Evolutionary conservation across 2,329 filamentous ascomycete genomes (phyloP).

Genomic region (Daldinia eschscholtzii): DNA sequence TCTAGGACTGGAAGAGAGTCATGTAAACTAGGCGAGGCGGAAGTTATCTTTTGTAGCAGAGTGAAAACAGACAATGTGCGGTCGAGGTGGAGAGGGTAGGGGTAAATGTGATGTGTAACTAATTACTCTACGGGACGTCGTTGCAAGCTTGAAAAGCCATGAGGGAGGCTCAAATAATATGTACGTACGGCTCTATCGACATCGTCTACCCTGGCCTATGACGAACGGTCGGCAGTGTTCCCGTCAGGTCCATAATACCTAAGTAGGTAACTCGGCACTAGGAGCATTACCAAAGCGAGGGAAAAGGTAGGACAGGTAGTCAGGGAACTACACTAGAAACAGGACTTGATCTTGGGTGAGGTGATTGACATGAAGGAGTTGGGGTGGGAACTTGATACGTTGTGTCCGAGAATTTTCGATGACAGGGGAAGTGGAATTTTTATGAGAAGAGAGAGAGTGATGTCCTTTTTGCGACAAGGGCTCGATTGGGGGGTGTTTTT

Average conservation of each 20-base stretch:
- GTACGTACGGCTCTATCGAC: conserved; percentile 30
- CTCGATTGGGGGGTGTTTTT: conserved; percentile 8
- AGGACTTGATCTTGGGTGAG: conserved; percentile 38
- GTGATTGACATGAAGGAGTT: conserved; percentile 45
- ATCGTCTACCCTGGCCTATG: conserved; percentile 34
- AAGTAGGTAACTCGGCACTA: conserved; percentile 34
- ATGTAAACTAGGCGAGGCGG: conserved; percentile 34
- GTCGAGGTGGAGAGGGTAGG: conserved; percentile 7
- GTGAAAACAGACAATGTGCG: conserved; percentile 29
- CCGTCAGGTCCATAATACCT: conserved; percentile 36
- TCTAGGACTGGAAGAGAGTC: conserved; percentile 36
- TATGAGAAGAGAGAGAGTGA: conserved; percentile 13
- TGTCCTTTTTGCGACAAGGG: conserved; percentile 37
- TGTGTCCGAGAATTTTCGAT: conserved; percentile 39
- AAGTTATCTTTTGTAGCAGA: conserved; percentile 28
- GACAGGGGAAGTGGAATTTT: conserved; percentile 36
- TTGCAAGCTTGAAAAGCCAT: conserved; percentile 22
- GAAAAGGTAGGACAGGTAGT: background rate
- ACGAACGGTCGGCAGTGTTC: conserved; percentile 34
- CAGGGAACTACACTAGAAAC: conserved; percentile 14
- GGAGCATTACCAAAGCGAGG: conserved; percentile 31
- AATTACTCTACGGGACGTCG: conserved; percentile 33
- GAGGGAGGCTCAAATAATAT: conserved; percentile 43
- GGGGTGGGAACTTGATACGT: conserved; percentile 37
- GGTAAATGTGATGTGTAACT: conserved; percentile 44